Percentiles rank a stretch among this genome's conserved stretches.
phyloP scores from a whole-genome alignment of 164 flowering plant species.

The Magnolia officinalis region DNA sequence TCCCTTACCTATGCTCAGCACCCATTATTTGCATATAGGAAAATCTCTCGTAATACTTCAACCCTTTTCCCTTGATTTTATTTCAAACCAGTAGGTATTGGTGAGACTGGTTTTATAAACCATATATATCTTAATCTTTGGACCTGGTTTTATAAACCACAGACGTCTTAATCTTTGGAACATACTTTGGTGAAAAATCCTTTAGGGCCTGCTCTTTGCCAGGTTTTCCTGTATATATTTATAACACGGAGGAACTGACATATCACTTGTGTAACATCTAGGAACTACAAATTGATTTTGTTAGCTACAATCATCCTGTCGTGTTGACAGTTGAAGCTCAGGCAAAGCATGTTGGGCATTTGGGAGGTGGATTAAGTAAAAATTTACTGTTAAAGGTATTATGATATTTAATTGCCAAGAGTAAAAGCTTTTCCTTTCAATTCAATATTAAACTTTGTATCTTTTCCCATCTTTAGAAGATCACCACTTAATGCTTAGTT shows the following conservation, averaged over 20 bases:
- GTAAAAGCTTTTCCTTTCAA: not conserved
- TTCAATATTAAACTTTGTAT: not conserved
- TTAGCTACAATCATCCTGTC: slow-evolving; percentile 72
- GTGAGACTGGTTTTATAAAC: too few species aligned
- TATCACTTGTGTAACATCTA: slow-evolving; percentile 13
- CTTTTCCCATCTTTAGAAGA: not conserved
- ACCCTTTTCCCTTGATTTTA: too few species aligned
- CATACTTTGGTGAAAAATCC: not conserved
- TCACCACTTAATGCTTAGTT: not conserved
- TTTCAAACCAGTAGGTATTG: too few species aligned
- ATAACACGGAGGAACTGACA: not conserved
- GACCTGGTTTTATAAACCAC: too few species aligned
- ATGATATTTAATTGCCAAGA: not conserved
- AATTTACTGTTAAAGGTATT: slow-evolving; percentile 84
- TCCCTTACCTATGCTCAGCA: too few species aligned
- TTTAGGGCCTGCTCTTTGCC: too few species aligned
- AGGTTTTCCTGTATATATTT: too few species aligned
- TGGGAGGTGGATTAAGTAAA: slow-evolving; percentile 70
- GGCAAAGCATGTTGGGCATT: slow-evolving; percentile 80
- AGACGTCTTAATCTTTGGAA: not conserved
- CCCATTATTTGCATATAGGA: too few species aligned
- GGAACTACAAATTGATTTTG: slow-evolving; percentile 76
- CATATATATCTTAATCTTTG: too few species aligned
- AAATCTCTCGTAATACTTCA: too few species aligned
- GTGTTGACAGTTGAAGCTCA: slow-evolving; percentile 93